Conservation (phyloP, 2,329 filamentous ascomycete species). For the Leptographium galeiforme region DNA sequence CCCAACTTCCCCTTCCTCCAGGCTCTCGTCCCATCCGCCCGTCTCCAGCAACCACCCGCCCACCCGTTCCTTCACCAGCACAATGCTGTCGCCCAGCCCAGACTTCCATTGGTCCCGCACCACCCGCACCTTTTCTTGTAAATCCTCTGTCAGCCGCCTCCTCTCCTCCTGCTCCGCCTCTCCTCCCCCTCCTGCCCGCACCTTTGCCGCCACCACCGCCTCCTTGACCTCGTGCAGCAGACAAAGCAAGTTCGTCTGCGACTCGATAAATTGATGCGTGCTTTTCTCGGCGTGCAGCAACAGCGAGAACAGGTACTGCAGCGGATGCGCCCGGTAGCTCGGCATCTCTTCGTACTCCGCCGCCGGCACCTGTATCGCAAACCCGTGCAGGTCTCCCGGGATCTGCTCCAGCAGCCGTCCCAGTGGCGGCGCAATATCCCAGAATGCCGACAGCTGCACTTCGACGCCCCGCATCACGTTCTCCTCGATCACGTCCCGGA, state of each 20-base stretch:
- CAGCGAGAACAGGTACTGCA: conserved; percentile 82
- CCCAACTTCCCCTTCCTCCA: conserved; percentile 44
- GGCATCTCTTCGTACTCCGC: conserved; percentile 80
- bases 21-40: conserved; percentile 78
- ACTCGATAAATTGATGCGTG: conserved; percentile 94
- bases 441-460: conserved; percentile 84
- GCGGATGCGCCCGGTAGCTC: conserved; percentile 61
- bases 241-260: conserved; percentile 80
- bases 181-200: conserved; percentile 28
- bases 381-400: conserved; percentile 36
- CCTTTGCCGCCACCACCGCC: conserved; percentile 56
- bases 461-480: conserved; percentile 83
- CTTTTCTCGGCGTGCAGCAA: conserved; percentile 81
- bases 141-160: conserved; percentile 59
- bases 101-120: conserved; percentile 87
- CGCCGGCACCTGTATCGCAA: conserved; percentile 64
- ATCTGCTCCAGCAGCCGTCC: conserved; percentile 68
- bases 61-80: conserved; percentile 59
- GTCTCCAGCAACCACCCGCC: conserved; percentile 58
- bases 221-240: conserved; percentile 83
- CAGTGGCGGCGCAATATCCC: conserved; percentile 88
- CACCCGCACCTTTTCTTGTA: conserved; percentile 85
- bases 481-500: conserved; percentile 65
- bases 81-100: conserved; percentile 67
- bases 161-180: conserved; percentile 55